Evolutionary conservation across 306 rosid species (phyloP).

Genomic region (Citrullus mucosospermus): DNA sequence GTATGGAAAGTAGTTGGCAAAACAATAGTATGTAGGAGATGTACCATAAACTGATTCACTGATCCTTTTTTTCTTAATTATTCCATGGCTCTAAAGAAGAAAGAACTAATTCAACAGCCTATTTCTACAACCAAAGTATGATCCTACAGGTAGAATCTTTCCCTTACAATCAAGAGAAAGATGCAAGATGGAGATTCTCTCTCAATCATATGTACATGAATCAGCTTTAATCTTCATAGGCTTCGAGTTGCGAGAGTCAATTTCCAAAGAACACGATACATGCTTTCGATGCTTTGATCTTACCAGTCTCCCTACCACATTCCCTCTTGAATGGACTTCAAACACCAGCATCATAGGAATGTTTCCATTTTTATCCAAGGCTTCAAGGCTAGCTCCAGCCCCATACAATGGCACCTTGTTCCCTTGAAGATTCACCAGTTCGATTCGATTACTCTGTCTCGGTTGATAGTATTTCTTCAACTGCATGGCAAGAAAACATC

Average conservation of each 20-base stretch:
- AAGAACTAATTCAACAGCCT: background rate
- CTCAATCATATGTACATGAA: conserved; percentile 38
- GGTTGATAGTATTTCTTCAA: conserved; percentile 62
- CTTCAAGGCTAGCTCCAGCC: conserved; percentile 56
- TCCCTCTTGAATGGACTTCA: conserved; percentile 42
- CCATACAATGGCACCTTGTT: conserved; percentile 69
- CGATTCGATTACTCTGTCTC: conserved; percentile 35
- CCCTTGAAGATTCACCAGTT: conserved; percentile 48
- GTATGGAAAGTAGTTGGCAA: background rate
- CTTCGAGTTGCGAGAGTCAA: conserved; percentile 30
- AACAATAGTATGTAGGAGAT: background rate
- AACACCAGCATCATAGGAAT: conserved; percentile 48
- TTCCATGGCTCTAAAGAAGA: background rate
- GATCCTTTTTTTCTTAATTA: background rate
- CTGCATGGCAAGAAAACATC: conserved; percentile 18
- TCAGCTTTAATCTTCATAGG: conserved; percentile 39
- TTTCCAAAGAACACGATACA: conserved; percentile 32
- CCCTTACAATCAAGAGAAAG: background rate
- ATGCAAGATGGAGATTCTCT: background rate
- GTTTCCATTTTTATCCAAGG: conserved; percentile 21
- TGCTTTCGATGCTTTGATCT: conserved; percentile 37
- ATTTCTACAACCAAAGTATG: background rate
- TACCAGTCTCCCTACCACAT: conserved; percentile 65
- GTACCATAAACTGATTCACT: background rate
- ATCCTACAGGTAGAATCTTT: background rate